Conservation (phyloP, 2,329 filamentous ascomycete genomes). For the Alternaria consortialis region DNA sequence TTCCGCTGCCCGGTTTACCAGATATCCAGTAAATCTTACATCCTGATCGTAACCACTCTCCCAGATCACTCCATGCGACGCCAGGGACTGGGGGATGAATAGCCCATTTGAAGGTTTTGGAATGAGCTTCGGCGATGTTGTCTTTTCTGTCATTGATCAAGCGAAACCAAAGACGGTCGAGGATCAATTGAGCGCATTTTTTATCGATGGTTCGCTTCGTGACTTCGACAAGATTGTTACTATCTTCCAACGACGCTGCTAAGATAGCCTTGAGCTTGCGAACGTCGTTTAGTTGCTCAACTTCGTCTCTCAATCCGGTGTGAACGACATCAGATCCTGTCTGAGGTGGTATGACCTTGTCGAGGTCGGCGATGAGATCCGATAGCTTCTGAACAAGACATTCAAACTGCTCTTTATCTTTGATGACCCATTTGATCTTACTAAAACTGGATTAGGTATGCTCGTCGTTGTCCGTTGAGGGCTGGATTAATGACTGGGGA, state of each 20-base stretch:
- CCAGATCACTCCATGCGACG: neutral
- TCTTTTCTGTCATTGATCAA: neutral
- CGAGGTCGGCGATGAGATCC: neutral
- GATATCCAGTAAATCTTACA: conserved; percentile 1
- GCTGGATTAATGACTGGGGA: neutral
- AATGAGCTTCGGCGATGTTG: neutral
- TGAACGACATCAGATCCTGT: neutral
- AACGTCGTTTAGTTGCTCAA: neutral
- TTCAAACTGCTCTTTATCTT: conserved; percentile 3
- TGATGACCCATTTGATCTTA: conserved; percentile 1
- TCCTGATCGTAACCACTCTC: neutral
- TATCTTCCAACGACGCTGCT: neutral
- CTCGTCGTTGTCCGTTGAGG: too few species aligned
- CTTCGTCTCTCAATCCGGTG: neutral
- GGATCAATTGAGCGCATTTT: neutral
- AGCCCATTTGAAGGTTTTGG: neutral
- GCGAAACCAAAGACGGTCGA: neutral
- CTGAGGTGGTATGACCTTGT: neutral
- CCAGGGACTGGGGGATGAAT: neutral
- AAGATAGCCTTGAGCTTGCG: neutral
- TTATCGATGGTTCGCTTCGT: neutral
- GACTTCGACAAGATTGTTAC: neutral
- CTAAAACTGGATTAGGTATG: too few species aligned
- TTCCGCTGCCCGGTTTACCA: conserved; percentile 8
- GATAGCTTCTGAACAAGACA: neutral